Percentiles rank a stretch among this genome's conserved stretches.
These are phyloP conservation scores for Hyaloscypha bicolor DNA, from an alignment of 495 filamentous ascomycete genomes.

Conservation along the genomic window DNA sequence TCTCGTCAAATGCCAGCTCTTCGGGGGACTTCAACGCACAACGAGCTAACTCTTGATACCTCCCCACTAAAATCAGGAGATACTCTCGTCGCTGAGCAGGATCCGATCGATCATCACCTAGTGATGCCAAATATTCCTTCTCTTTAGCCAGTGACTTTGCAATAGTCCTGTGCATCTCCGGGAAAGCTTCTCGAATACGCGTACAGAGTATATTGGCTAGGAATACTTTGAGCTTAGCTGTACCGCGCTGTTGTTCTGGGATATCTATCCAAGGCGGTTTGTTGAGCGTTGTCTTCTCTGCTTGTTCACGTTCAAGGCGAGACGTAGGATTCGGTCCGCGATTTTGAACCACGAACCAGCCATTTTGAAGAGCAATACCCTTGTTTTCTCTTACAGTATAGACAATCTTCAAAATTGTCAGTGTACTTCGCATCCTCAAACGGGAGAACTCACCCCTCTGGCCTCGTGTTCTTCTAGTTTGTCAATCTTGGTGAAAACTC, in stretches of 20 bases:
- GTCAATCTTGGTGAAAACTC: constrained; percentile 21
- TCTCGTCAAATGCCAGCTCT: constrained; percentile 13
- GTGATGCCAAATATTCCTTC: neutral
- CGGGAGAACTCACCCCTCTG: neutral
- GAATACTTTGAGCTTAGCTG: constrained; percentile 24
- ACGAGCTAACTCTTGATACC: constrained; percentile 6
- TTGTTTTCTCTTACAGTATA: constrained; percentile 8
- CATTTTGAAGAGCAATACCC: neutral
- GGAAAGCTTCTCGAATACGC: constrained; percentile 29
- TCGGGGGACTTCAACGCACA: constrained; percentile 11
- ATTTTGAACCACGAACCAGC: constrained; percentile 20
- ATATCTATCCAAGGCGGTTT: constrained; percentile 17
- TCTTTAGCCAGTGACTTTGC: neutral
- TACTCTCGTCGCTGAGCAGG: neutral
- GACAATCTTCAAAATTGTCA: constrained; percentile 1
- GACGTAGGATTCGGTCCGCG: neutral
- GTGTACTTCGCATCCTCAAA: too few species aligned
- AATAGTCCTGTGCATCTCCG: constrained; percentile 21
- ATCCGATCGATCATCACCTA: constrained; percentile 5
- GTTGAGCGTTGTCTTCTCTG: constrained; percentile 6
- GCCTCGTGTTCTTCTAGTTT: neutral
- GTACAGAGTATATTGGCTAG: constrained; percentile 26
- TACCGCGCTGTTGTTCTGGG: constrained; percentile 18
- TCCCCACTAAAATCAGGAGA: neutral
- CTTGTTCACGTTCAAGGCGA: neutral